Evolutionary conservation across 345 rosid genomes (phyloP).

Genomic region (Salix exigua): DNA sequence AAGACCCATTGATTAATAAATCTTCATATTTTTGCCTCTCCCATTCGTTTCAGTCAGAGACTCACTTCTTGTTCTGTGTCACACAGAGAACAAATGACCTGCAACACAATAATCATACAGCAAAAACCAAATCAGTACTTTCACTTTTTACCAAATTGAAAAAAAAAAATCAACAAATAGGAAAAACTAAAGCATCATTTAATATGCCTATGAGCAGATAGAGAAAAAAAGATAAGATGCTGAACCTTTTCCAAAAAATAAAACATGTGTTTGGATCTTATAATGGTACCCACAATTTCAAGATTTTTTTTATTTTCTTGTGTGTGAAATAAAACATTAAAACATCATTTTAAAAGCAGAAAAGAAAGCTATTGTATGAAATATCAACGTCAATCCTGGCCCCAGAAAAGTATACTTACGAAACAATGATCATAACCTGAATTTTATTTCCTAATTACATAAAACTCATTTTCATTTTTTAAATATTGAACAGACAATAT

Average conservation of each 20-base stretch:
- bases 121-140: neutral
- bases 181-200: neutral
- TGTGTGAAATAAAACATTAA: neutral
- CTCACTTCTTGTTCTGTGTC: constrained; percentile 70
- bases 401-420: neutral
- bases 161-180: neutral
- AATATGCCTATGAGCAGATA: too few relatives aligned
- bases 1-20: too few relatives aligned
- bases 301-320: neutral
- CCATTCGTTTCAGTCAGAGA: neutral
- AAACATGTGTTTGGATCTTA: neutral
- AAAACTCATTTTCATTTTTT: neutral
- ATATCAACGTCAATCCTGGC: neutral
- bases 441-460: neutral
- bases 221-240: constrained; percentile 11
- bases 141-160: neutral
- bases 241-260: neutral
- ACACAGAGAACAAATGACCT: constrained; percentile 72
- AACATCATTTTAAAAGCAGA: neutral
- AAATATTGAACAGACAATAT: neutral
- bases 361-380: neutral
- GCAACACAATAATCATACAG: constrained; percentile 7
- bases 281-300: neutral
- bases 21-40: neutral
- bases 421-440: neutral